Evolutionary conservation across 2,329 filamentous ascomycete genomes (phyloP).

Genomic region (Aspergillus neotritici): DNA sequence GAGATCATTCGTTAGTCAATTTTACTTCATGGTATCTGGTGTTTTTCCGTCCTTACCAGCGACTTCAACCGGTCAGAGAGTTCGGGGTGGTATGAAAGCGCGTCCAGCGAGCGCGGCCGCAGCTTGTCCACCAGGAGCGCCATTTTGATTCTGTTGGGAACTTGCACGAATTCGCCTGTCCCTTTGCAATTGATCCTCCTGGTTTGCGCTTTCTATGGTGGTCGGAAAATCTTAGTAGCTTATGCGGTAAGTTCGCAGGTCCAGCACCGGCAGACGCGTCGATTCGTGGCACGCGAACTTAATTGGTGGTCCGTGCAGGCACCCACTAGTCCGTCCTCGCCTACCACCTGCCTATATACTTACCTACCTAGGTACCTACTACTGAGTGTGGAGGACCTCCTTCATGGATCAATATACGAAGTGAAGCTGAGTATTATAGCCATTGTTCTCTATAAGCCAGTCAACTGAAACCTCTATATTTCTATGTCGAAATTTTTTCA

Average conservation of each 20-base stretch:
- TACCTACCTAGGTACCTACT: too few species aligned
- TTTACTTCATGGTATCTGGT: background rate
- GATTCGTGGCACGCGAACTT: conserved; percentile 31
- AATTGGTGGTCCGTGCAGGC: conserved; percentile 34
- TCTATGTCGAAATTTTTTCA: too few species aligned
- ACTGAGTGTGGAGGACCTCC: too few species aligned
- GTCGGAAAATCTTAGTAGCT: conserved; percentile 13
- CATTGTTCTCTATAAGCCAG: too few species aligned
- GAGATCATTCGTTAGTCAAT: conserved; percentile 11
- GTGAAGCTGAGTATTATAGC: background rate
- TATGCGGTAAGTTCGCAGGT: background rate
- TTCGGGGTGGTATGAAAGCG: conserved; percentile 79
- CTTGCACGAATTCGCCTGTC: background rate
- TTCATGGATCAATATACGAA: background rate
- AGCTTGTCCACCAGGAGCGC: conserved; percentile 61
- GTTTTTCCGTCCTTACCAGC: conserved; percentile 53
- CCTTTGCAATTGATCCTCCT: background rate
- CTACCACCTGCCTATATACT: conserved; percentile 1
- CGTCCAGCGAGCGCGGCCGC: conserved; percentile 46
- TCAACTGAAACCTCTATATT: too few species aligned
- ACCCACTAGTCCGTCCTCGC: background rate
- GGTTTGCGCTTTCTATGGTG: too few species aligned
- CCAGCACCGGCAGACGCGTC: conserved; percentile 27
- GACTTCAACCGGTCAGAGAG: conserved; percentile 82
- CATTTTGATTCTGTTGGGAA: conserved; percentile 40